phyloP scores from a whole-genome alignment of 225 moss, liverwort and hornwort genomes.

The Climacium dendroides region DNA sequence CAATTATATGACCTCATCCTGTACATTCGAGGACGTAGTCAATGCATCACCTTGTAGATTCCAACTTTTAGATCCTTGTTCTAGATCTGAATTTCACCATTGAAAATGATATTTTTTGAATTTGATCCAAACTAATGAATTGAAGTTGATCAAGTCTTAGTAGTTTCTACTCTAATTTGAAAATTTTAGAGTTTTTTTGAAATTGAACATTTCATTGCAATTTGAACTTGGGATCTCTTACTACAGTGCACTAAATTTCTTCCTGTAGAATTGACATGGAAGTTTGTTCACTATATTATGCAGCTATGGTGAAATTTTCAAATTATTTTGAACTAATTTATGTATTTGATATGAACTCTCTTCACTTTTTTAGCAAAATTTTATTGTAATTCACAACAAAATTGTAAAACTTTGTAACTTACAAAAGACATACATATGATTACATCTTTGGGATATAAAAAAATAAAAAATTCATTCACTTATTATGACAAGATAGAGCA shows the following conservation, averaged over 20 bases:
- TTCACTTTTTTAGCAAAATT: background rate
- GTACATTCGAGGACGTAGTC: no score
- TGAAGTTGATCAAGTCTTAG: background rate
- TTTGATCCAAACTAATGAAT: background rate
- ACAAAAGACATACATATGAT: no score
- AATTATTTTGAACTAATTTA: background rate
- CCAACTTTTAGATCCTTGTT: background rate
- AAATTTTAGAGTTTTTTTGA: background rate
- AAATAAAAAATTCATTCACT: background rate
- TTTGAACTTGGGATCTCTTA: background rate
- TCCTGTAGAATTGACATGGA: background rate
- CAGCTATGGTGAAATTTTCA: background rate
- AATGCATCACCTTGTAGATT: background rate
- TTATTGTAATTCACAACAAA: background rate
- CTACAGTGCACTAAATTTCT: rapidly evolving
- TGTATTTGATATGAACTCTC: background rate
- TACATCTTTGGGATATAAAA: background rate
- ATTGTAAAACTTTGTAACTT: background rate
- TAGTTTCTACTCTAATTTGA: background rate
- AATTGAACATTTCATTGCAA: background rate
- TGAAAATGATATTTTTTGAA: background rate
- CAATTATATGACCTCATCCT: background rate
- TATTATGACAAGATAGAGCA: background rate
- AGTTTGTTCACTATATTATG: background rate
- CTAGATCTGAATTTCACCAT: background rate